Base-by-base conservation (phyloP, 2,329 filamentous ascomycete species). In the Fusarium sacchari region DNA sequence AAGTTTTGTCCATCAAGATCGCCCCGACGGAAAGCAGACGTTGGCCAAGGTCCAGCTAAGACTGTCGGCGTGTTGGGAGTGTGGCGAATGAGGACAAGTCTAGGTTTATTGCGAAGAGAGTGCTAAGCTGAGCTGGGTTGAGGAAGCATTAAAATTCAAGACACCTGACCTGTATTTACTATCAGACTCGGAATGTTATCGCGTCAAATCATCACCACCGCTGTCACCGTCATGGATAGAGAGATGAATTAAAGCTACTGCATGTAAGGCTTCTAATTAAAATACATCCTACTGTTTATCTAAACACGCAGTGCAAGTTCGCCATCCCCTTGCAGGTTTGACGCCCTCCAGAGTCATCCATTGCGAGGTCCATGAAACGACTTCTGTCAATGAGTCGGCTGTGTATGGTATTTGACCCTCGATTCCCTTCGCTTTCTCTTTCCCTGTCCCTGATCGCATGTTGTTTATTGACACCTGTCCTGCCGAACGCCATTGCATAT, bases 211-310 rank as follows among this genome's bases (percentile, higher is more conserved):
- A 22, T 24, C 28, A 58, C 24, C 34, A 36, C n/a, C 18, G 9
- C 17, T 37, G 44, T 40, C 32, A 22, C 17, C 20, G 18, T 34
- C 40, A 14, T 30, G 28, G 20, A 28, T 26, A 28, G 11, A 34
- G 24, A 13, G n/a, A 24, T 20, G 42, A 64, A 18, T 32, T 30
- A 70, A 52, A 55, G 26, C 64, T 59, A 63, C 49, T 37, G 67
- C 60, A 56, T 77, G 76, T 80, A 80, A 79, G 77, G 20, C 78
- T 76, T 84, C 82, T 84, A 83, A 83, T 83, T 84, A 84, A 75
- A 83, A 79, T 83, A 84, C 82, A 84, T 75, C 80, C 76, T 80
- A 77, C 72, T 74, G 75, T 81, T 80, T 81, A 81, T 73, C 71
- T 69, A 67, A 64, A 81, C 77, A 79, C 70, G 69, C 70, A 66